Base-by-base conservation (phyloP, 306 rosid genomes). In the Vicia faba region DNA sequence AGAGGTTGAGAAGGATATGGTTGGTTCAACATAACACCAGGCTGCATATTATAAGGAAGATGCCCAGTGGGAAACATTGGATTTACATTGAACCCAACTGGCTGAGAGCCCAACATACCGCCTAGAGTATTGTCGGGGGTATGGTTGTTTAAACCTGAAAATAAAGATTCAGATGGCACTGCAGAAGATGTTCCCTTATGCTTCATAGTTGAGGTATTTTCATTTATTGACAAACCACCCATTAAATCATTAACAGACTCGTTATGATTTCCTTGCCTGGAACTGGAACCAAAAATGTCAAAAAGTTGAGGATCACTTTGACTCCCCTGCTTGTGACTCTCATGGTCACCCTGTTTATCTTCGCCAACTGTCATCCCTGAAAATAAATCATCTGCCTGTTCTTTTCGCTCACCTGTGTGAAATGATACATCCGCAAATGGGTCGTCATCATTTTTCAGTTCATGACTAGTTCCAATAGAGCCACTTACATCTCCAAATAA, bases 401-500 rank as follows among this genome's bases (percentile, higher is more conserved):
- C 96, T 78, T 72, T 85, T 57, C 72, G 76, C 46, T 84, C 96
- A 43, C 63, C 70, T 53, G 86, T 50, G 68, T 86, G 97, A 70
- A 95, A 95, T 5, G 87, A 84, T n/a, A 95, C 97, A 85, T 88
- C 99, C 11, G 92, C 91, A 43, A 95, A 95, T 59, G 97, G 99
- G 66, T 93, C 99, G 18, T 88, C 97, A 5, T 85, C 90, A 55
- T 71, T 86, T 71, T 81, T 85, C 14, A 41, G 78, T 64, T 85
- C 91, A 48, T 68, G 75, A 55, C 78, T 68, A 77, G 81, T 72
- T 50, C 54, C 69, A 39, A 57, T 72, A 61, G 84, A 77, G 66
- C 65, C 75, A 16, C 78, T 49, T 80, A 76, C 79, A 76, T 79
- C 97, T 55, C 97, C 97, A 81, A 95, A 86, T 78, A 95, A 74